These are phyloP conservation scores for Chaetomiaceae sp. DNA, from an alignment of 2,329 filamentous ascomycete genomes.

Conservation along the genomic window DNA sequence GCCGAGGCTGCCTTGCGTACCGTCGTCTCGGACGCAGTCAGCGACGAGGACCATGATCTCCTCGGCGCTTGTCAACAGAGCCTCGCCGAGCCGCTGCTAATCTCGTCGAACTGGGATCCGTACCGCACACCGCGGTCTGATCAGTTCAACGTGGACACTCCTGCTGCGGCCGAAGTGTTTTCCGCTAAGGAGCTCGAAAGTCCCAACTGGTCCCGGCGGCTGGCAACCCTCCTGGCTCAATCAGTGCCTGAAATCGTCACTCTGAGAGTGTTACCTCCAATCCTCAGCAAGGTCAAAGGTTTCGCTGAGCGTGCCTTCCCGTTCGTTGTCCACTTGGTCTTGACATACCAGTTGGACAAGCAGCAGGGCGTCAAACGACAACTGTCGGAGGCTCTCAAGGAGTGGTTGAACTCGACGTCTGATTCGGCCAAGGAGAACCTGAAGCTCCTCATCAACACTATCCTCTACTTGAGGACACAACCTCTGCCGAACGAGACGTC, in stretches of 20 bases:
- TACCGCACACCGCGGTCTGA: slow-evolving; percentile 56
- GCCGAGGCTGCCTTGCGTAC: slow-evolving; percentile 57
- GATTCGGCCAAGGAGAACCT: slow-evolving; percentile 55
- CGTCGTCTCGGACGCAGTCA: slow-evolving; percentile 51
- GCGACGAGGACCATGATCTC: slow-evolving; percentile 44
- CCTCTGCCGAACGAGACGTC: slow-evolving; percentile 69
- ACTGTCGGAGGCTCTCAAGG: slow-evolving; percentile 62
- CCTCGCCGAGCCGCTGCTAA: slow-evolving; percentile 48
- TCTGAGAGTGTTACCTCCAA: slow-evolving; percentile 61
- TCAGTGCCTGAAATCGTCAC: slow-evolving; percentile 61
- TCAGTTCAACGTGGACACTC: slow-evolving; percentile 26
- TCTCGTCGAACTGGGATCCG: slow-evolving; percentile 53
- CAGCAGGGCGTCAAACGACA: slow-evolving; percentile 54
- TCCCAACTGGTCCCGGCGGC: slow-evolving; percentile 54
- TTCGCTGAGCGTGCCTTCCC: slow-evolving; percentile 75
- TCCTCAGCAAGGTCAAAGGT: slow-evolving; percentile 61
- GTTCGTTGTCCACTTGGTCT: slow-evolving; percentile 77
- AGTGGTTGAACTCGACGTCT: slow-evolving; percentile 55
- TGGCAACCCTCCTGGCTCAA: slow-evolving; percentile 59
- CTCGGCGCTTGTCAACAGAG: slow-evolving; percentile 48
- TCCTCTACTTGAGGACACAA: slow-evolving; percentile 87
- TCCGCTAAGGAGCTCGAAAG: slow-evolving; percentile 40
- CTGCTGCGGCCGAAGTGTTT: slow-evolving; percentile 33
- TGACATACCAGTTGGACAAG: slow-evolving; percentile 63
- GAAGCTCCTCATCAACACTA: slow-evolving; percentile 68